These are phyloP conservation scores for Xanthoparmelia taractica DNA, from an alignment of 495 filamentous ascomycete genomes.

Conservation along the genomic window DNA sequence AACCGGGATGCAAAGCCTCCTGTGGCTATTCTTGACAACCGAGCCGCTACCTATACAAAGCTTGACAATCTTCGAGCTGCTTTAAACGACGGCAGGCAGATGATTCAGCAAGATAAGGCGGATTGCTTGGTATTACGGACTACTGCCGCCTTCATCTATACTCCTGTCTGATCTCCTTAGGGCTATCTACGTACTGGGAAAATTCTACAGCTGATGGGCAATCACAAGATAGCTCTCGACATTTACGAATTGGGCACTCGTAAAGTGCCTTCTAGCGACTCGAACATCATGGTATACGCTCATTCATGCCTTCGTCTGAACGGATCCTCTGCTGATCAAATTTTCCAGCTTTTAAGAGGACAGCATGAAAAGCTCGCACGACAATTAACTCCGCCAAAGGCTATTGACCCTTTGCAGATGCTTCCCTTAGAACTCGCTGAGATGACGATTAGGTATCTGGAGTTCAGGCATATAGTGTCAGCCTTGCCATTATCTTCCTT, in stretches of 20 bases:
- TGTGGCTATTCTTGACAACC: slow-evolving; percentile 49
- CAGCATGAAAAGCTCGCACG: slow-evolving; percentile 40
- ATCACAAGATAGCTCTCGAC: slow-evolving; percentile 45
- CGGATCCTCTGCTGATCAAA: slow-evolving; percentile 16
- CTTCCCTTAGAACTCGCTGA: slow-evolving; percentile 44
- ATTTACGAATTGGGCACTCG: slow-evolving; percentile 55
- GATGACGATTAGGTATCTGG: slow-evolving; percentile 40
- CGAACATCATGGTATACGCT: slow-evolving; percentile 39
- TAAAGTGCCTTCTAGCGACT: slow-evolving; percentile 37
- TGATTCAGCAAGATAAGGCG: slow-evolving; percentile 46
- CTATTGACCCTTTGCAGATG: slow-evolving; percentile 39
- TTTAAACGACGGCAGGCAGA: slow-evolving; percentile 50
- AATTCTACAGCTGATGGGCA: slow-evolving; percentile 49
- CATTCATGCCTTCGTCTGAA: neutral
- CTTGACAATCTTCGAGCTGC: slow-evolving; percentile 46
- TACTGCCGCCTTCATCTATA: no score
- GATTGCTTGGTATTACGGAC: slow-evolving; percentile 38
- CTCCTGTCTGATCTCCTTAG: slow-evolving; percentile 26
- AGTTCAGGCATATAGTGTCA: slow-evolving; percentile 46
- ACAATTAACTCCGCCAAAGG: slow-evolving; percentile 28
- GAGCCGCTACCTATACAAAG: slow-evolving; percentile 54
- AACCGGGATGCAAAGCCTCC: slow-evolving; percentile 28
- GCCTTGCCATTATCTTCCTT: slow-evolving; percentile 14
- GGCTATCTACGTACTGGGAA: slow-evolving; percentile 62
- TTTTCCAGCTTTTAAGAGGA: slow-evolving; percentile 35